Evolutionary conservation across 2,329 filamentous ascomycete genomes (phyloP).

Genomic region (Macrophomina pseudophaseolina): DNA sequence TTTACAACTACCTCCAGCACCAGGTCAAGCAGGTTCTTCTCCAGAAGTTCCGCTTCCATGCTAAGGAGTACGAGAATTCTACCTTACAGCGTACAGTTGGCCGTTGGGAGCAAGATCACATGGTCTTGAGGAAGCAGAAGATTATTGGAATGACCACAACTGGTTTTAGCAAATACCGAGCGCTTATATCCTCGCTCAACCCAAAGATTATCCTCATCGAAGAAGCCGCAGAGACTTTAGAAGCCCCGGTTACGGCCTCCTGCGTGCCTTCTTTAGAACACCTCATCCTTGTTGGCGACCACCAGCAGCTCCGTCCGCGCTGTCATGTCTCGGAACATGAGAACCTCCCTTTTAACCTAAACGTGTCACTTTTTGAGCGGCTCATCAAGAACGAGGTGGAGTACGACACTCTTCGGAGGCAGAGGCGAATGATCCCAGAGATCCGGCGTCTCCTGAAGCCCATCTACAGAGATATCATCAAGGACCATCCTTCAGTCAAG

Average conservation of each 20-base stretch:
- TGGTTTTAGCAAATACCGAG: conserved; percentile 79
- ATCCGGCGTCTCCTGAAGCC: conserved; percentile 65
- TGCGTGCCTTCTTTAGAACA: conserved; percentile 68
- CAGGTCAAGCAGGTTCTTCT: conserved; percentile 57
- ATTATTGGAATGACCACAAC: conserved; percentile 77
- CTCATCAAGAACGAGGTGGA: conserved; percentile 70
- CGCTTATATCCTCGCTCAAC: conserved; percentile 67
- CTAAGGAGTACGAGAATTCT: conserved; percentile 56
- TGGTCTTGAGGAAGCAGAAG: conserved; percentile 65
- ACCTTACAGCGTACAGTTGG: conserved; percentile 61
- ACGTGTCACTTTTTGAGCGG: conserved; percentile 80
- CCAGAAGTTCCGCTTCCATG: conserved; percentile 55
- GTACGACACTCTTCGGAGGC: conserved; percentile 68
- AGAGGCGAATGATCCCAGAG: conserved; percentile 75
- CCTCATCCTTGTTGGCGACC: conserved; percentile 75
- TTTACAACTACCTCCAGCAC: conserved; percentile 70
- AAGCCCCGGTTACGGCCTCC: conserved; percentile 65
- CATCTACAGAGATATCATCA: conserved; percentile 63
- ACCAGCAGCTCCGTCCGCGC: conserved; percentile 76
- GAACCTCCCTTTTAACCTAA: conserved; percentile 66
- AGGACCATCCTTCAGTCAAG: conserved; percentile 63
- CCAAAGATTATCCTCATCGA: conserved; percentile 76
- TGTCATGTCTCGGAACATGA: conserved; percentile 67
- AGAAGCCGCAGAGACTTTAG: conserved; percentile 78
- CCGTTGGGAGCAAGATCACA: conserved; percentile 64